phyloP scores from a whole-genome alignment of 306 rosid genomes.

The Sesbania bispinosa region DNA sequence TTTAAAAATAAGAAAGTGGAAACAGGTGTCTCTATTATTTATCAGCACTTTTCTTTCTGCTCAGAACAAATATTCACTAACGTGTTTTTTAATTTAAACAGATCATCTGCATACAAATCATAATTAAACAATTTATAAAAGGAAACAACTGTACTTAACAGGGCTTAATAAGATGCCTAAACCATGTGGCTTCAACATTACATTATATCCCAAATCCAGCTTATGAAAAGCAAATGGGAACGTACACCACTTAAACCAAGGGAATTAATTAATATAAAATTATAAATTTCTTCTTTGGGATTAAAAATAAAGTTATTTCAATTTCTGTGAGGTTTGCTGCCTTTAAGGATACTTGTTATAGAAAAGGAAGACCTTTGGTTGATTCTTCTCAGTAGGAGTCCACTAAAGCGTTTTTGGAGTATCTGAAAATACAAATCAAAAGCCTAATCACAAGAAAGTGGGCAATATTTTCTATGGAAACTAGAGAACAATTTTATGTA shows the following conservation, averaged over 20 bases:
- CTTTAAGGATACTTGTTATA: slow-evolving; percentile 59
- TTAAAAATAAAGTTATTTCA: neutral
- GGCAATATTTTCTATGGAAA: slow-evolving; percentile 25
- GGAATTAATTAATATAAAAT: too few species aligned
- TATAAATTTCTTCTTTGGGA: slow-evolving; percentile 7
- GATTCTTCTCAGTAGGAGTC: slow-evolving; percentile 46
- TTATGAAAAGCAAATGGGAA: slow-evolving; percentile 24
- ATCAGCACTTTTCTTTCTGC: neutral
- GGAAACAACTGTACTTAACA: slow-evolving; percentile 19
- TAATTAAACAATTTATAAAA: slow-evolving; percentile 19
- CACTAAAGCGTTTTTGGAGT: slow-evolving; percentile 29
- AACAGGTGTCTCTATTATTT: neutral
- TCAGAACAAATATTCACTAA: neutral
- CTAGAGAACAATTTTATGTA: slow-evolving; percentile 26
- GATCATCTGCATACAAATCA: slow-evolving; percentile 14
- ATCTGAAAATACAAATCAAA: slow-evolving; percentile 36
- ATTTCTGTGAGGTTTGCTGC: slow-evolving; percentile 45
- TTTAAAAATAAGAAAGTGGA: neutral
- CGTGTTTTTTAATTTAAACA: slow-evolving; percentile 17
- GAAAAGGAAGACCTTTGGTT: slow-evolving; percentile 26
- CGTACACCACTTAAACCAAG: slow-evolving; percentile 30
- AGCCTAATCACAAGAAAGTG: slow-evolving; percentile 43
- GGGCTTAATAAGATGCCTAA: slow-evolving; percentile 38
- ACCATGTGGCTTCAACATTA: slow-evolving; percentile 50
- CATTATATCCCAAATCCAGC: slow-evolving; percentile 11